These are phyloP conservation scores for Trametes gibbosa DNA, from an alignment of 768 basidiomycete species.

Conservation along the genomic window DNA sequence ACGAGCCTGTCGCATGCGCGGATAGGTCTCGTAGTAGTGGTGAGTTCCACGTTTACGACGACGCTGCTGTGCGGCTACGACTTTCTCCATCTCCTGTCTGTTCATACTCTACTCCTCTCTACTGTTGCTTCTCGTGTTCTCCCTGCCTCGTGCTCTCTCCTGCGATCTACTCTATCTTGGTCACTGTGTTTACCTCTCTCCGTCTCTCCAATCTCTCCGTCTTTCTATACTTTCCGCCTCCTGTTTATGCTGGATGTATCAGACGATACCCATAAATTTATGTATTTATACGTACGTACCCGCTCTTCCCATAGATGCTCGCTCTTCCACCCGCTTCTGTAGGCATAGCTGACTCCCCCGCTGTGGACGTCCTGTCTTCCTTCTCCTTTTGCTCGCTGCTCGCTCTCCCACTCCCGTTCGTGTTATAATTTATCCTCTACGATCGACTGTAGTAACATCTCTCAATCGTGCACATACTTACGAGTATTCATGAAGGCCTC, in stretches of 20 bases:
- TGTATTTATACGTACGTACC: conserved; percentile 16
- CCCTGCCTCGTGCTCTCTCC: neutral
- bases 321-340: neutral
- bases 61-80: conserved; percentile 9
- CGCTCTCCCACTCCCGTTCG: neutral
- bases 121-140: neutral
- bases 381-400: neutral
- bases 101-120: neutral
- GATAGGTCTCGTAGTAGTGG: neutral
- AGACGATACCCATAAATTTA: conserved; percentile 19
- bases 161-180: neutral
- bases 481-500: neutral
- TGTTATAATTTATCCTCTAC: neutral
- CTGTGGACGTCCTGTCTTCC: neutral
- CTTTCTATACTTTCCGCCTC: neutral
- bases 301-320: conserved; percentile 8
- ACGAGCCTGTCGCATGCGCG: neutral
- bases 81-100: neutral
- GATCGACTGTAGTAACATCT: neutral
- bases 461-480: neutral
- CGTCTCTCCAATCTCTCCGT: neutral
- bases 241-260: conserved; percentile 8
- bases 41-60: conserved; percentile 10
- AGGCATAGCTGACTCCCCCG: neutral
- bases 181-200: neutral